A percentile compares a stretch with the other conserved stretches of the same genome.
Evolutionary conservation across 2,329 filamentous ascomycete species (phyloP).

Genomic region (Diaporthe citriasiana): DNA sequence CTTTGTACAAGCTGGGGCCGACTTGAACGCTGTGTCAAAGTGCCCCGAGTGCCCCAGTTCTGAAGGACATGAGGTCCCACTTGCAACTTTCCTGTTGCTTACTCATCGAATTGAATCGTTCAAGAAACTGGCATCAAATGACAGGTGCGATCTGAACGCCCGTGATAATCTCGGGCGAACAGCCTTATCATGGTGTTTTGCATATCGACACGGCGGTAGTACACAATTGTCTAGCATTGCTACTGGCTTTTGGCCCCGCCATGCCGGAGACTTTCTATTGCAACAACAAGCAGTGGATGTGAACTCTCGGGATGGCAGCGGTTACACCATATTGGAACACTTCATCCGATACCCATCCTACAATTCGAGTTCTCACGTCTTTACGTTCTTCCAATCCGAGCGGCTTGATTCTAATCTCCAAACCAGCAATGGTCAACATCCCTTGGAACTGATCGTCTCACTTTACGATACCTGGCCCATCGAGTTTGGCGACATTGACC

Average conservation of each 20-base stretch:
- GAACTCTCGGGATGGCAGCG: not conserved
- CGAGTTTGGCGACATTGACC: not conserved
- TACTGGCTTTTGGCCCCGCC: no score
- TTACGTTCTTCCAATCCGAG: not conserved
- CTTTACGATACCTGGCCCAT: not conserved
- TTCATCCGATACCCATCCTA: not conserved
- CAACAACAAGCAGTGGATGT: not conserved
- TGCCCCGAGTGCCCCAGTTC: not conserved
- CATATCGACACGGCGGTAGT: not conserved
- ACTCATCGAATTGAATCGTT: not conserved
- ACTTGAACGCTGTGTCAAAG: not conserved
- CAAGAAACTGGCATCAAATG: not conserved
- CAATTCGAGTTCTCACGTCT: no score
- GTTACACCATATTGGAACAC: not conserved
- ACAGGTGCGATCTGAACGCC: not conserved
- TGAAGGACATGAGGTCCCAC: not conserved
- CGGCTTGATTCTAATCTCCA: slow-evolving; percentile 8
- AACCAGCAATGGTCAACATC: not conserved
- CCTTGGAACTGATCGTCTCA: not conserved
- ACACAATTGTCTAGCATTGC: no score
- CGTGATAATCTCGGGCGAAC: not conserved
- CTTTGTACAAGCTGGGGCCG: not conserved
- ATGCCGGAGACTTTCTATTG: not conserved
- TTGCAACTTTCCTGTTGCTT: not conserved
- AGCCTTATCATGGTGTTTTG: not conserved